Evolutionary conservation across 2,329 filamentous ascomycete species (phyloP).

Genomic region (Pseudogymnoascus sp.): DNA sequence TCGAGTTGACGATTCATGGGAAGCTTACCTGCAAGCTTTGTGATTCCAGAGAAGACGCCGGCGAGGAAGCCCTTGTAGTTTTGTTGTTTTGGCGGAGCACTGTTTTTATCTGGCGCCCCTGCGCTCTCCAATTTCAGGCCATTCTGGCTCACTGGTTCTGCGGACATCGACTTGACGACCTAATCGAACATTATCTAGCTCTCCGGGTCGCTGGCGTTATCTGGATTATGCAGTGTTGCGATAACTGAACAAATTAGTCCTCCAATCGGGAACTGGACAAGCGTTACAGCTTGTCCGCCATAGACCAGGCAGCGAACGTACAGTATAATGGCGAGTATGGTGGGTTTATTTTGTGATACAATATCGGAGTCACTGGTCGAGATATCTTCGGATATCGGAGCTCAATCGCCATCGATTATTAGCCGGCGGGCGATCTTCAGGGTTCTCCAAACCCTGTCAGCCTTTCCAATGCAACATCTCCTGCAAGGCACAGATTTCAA

Average conservation of each 20-base stretch:
- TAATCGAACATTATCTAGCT: slow-evolving; percentile 2
- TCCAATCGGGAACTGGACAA: neutral
- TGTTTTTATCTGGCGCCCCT: neutral
- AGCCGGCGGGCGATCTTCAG: slow-evolving; percentile 7
- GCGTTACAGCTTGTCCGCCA: neutral
- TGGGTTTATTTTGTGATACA: neutral
- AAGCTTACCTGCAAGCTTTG: slow-evolving; percentile 73
- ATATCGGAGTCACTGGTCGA: neutral
- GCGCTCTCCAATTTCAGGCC: slow-evolving; percentile 1
- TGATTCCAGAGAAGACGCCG: slow-evolving; percentile 89
- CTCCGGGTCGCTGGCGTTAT: neutral
- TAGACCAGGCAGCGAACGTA: neutral
- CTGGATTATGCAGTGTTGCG: neutral
- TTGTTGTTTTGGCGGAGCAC: slow-evolving; percentile 8
- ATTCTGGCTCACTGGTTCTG: slow-evolving; percentile 1
- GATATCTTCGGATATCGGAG: neutral
- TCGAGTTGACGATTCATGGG: neutral
- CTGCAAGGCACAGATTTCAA: neutral
- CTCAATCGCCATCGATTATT: slow-evolving; percentile 8
- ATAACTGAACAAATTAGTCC: neutral
- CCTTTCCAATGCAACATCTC: neutral
- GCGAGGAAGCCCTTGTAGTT: slow-evolving; percentile 91
- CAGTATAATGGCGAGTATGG: neutral
- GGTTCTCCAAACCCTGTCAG: neutral
- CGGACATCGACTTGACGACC: slow-evolving; percentile 1